These are phyloP conservation scores for Neoarthrinium moseri DNA, from an alignment of 2,329 filamentous ascomycete species.

Conservation along the genomic window DNA sequence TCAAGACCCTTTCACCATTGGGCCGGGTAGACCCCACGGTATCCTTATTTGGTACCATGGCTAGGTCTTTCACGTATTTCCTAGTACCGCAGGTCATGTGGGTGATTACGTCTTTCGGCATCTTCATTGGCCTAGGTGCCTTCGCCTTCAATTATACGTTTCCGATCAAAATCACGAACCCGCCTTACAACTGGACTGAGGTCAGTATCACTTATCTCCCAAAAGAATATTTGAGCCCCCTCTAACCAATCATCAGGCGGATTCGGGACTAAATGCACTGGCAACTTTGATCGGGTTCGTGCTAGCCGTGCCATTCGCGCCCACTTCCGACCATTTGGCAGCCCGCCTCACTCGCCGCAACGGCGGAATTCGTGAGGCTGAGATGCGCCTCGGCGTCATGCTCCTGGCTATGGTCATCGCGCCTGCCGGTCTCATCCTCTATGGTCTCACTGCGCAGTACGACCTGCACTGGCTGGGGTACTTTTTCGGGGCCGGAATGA, in stretches of 20 bases:
- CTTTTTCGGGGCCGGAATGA: conserved; percentile 48
- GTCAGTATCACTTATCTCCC: conserved; percentile 8
- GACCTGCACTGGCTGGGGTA: conserved; percentile 45
- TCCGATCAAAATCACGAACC: conserved; percentile 39
- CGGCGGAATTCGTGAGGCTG: conserved; percentile 40
- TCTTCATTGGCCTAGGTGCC: conserved; percentile 43
- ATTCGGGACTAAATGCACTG: conserved; percentile 24
- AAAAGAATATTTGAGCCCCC: not conserved
- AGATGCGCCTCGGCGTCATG: conserved; percentile 38
- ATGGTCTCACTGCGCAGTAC: conserved; percentile 32
- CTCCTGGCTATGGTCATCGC: conserved; percentile 31
- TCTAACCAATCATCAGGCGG: conserved; percentile 16
- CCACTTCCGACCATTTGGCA: conserved; percentile 35
- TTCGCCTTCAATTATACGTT: conserved; percentile 46
- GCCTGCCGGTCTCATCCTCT: conserved; percentile 36
- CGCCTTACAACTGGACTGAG: conserved; percentile 40
- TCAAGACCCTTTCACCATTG: conserved; percentile 36
- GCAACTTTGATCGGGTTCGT: conserved; percentile 36
- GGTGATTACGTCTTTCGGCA: conserved; percentile 44
- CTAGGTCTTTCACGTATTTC: conserved; percentile 42
- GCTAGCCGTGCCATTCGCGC: conserved; percentile 34
- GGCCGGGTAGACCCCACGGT: conserved; percentile 34
- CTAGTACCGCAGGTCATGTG: conserved; percentile 43
- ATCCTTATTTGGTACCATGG: conserved; percentile 37
- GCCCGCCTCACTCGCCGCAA: conserved; percentile 35